A percentile compares a stretch with the other conserved stretches of the same genome.
Conservation (phyloP, 495 filamentous ascomycete genomes). For the Gamarada debralockiae region DNA sequence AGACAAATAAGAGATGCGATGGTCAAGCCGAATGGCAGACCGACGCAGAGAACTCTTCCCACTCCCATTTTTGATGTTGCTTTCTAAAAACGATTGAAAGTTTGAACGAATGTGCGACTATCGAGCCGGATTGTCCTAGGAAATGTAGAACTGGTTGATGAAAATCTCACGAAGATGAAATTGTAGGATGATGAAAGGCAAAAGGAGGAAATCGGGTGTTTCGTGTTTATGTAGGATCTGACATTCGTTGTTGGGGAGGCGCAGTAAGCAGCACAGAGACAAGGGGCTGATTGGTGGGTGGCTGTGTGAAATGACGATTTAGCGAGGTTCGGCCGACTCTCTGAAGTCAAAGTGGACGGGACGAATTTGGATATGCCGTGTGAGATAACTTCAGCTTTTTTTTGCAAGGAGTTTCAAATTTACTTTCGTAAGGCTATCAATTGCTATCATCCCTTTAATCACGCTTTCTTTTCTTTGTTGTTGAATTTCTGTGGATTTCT, state of each 20-base stretch:
- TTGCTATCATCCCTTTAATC: no score
- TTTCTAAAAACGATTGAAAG: neutral
- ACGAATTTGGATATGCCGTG: no score
- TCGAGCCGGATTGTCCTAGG: neutral
- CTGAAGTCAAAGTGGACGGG: no score
- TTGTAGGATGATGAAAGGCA: neutral
- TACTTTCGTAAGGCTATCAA: no score
- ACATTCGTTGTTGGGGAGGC: neutral
- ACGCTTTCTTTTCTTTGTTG: no score
- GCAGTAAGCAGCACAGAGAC: neutral
- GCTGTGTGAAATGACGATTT: no score
- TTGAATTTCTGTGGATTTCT: no score
- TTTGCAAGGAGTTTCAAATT: no score
- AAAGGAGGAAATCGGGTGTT: neutral
- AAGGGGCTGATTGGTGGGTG: no score
- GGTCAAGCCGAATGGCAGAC: constrained; percentile 72
- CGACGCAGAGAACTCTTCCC: constrained; percentile 76
- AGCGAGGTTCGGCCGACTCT: no score
- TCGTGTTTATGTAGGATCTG: neutral
- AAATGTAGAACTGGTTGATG: neutral
- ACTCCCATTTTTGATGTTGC: constrained; percentile 29
- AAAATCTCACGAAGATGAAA: neutral
- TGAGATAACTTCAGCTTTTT: no score
- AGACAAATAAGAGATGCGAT: constrained; percentile 68
- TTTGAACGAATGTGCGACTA: neutral